These are phyloP conservation scores for Malus asiatica DNA, from an alignment of 306 rosid genomes.

Conservation along the genomic window DNA sequence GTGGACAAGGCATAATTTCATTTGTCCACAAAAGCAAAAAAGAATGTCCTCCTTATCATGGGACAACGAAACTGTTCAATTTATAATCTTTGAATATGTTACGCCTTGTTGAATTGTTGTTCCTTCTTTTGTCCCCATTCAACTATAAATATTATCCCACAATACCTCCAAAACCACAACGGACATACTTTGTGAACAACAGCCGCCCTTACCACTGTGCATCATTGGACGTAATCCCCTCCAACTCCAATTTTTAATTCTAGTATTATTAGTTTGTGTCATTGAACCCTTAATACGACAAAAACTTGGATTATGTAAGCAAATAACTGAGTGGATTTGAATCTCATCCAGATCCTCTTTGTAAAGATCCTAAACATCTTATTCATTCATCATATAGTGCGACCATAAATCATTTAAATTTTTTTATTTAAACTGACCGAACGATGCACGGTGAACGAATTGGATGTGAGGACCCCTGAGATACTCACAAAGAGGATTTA, in stretches of 20 bases:
- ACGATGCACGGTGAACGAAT: too few species aligned
- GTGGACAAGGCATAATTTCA: constrained; percentile 30
- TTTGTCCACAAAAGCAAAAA: constrained; percentile 13
- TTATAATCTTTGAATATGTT: background rate
- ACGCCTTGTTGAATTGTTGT: background rate
- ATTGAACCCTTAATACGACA: background rate
- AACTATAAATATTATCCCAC: background rate
- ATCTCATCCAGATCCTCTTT: too few species aligned
- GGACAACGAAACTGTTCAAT: background rate
- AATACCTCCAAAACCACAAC: constrained; percentile 25
- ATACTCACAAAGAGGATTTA: too few species aligned
- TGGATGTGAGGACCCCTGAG: too few species aligned
- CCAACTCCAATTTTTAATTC: background rate
- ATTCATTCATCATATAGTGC: too few species aligned
- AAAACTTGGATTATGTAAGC: background rate
- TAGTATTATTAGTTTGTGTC: background rate
- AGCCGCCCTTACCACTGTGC: constrained; percentile 48
- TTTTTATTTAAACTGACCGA: too few species aligned
- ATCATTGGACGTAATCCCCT: constrained; percentile 23
- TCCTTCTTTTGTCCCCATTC: constrained; percentile 33
- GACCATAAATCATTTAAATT: too few species aligned
- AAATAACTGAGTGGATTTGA: background rate
- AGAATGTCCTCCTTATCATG: background rate
- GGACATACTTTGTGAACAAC: constrained; percentile 44
- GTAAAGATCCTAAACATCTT: too few species aligned